phyloP scores from a whole-genome alignment of 2,329 filamentous ascomycete species.

The Pleoardoris graminearum region DNA sequence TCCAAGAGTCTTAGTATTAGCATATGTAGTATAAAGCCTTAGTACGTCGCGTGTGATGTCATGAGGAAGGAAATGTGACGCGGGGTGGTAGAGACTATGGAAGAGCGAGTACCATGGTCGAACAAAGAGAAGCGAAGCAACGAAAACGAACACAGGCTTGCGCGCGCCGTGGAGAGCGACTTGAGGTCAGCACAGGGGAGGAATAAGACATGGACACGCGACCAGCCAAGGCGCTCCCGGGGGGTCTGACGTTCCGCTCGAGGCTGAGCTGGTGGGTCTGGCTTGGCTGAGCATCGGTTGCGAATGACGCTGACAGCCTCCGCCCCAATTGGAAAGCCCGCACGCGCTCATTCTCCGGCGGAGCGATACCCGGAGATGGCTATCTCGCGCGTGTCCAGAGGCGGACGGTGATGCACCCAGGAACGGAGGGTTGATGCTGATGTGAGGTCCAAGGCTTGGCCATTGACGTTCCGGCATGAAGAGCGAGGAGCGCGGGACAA shows the following conservation, averaged over 20 bases:
- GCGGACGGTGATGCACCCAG: not conserved
- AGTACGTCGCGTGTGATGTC: not conserved
- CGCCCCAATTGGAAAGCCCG: not conserved
- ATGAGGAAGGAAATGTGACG: not conserved
- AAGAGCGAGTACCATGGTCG: not conserved
- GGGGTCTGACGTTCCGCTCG: slow-evolving; percentile 17
- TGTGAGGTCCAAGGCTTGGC: not conserved
- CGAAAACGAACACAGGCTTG: not conserved
- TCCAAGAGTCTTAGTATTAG: slow-evolving; percentile 9
- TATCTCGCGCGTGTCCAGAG: not conserved
- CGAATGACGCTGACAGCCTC: slow-evolving; percentile 1
- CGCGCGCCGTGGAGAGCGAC: not conserved
- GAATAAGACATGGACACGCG: slow-evolving; percentile 15
- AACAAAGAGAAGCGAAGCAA: not conserved
- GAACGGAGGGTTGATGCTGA: not conserved
- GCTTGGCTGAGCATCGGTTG: not conserved
- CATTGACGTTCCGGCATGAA: not conserved
- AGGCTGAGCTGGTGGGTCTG: slow-evolving; percentile 18
- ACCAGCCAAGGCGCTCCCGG: slow-evolving; percentile 13
- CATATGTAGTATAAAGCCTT: not conserved
- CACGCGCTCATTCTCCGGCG: not conserved
- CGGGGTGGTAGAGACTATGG: not conserved
- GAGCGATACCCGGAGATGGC: not conserved
- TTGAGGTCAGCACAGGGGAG: slow-evolving; percentile 3
- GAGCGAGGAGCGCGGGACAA: not conserved